A percentile compares a stretch with the other conserved stretches of the same genome.
Evolutionary conservation across 176 grass and related monocot genomes (phyloP).

Genomic region (Pharus latifolius): DNA sequence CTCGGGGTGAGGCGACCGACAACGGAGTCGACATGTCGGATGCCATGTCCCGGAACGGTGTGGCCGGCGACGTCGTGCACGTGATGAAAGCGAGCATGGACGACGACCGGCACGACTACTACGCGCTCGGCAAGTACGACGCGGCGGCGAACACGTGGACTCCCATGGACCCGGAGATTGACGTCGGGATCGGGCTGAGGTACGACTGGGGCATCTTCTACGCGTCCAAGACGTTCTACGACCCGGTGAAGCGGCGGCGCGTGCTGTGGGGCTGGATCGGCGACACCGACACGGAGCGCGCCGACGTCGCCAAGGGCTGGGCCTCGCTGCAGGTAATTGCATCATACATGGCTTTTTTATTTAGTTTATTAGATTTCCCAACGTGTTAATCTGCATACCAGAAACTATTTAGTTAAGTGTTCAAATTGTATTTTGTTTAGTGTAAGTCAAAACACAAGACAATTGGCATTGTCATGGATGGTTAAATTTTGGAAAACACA

Average conservation of each 20-base stretch:
- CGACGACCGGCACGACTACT: slow-evolving; percentile 45
- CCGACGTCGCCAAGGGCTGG: slow-evolving; percentile 46
- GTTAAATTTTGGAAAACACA: no score
- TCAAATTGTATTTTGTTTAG: no score
- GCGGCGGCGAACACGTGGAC: slow-evolving; percentile 10
- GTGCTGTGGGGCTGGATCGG: slow-evolving; percentile 49
- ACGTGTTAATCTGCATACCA: no score
- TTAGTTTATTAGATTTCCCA: no score
- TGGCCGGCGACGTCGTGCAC: slow-evolving; percentile 14
- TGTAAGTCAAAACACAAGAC: no score
- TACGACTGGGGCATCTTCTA: slow-evolving; percentile 53
- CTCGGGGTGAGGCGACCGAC: not conserved
- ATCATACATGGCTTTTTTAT: no score
- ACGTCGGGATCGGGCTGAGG: slow-evolving; percentile 44
- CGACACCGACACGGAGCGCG: slow-evolving; percentile 34
- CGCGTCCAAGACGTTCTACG: slow-evolving; percentile 48
- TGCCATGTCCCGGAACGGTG: not conserved
- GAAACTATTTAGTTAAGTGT: no score
- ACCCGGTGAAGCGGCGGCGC: slow-evolving; percentile 18
- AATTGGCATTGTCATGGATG: no score
- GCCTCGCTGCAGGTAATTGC: slow-evolving; percentile 33
- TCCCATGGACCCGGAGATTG: slow-evolving; percentile 21
- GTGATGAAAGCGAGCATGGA: slow-evolving; percentile 54
- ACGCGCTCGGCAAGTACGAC: slow-evolving; percentile 36
- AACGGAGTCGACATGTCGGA: slow-evolving; percentile 10